These are phyloP conservation scores for Trametes sanguinea DNA, from an alignment of 768 basidiomycete species.

Conservation along the genomic window DNA sequence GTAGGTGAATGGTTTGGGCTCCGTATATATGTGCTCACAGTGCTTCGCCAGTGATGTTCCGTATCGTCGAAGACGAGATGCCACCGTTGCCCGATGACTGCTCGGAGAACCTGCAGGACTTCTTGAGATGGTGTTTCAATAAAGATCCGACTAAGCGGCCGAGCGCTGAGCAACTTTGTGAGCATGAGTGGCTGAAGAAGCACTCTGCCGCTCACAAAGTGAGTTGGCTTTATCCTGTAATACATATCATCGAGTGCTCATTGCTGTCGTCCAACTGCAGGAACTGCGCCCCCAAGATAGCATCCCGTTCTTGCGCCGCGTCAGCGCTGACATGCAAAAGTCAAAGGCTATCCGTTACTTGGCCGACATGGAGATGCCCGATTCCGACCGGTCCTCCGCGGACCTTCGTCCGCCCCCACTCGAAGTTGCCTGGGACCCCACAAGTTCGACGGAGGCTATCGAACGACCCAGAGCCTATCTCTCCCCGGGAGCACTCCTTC, in stretches of 20 bases:
- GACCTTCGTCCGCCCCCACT: slow-evolving; percentile 41
- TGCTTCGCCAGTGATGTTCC: slow-evolving; percentile 79
- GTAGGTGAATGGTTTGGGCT: slow-evolving; percentile 40
- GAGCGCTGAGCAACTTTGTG: slow-evolving; percentile 79
- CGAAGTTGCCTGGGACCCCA: slow-evolving; percentile 38
- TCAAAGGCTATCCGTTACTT: slow-evolving; percentile 60
- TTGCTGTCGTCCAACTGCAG: slow-evolving; percentile 35
- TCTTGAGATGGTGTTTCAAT: slow-evolving; percentile 84
- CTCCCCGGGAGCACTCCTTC: slow-evolving; percentile 76
- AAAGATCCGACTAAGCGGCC: slow-evolving; percentile 88
- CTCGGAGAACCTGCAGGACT: slow-evolving; percentile 76
- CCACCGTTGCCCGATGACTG: slow-evolving; percentile 84
- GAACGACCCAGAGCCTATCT: slow-evolving; percentile 49
- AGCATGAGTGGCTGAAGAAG: slow-evolving; percentile 88
- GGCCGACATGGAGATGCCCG: slow-evolving; percentile 46
- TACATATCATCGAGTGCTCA: slow-evolving; percentile 8
- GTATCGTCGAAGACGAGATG: slow-evolving; percentile 90
- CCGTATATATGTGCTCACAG: too few relatives aligned
- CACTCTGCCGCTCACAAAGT: slow-evolving; percentile 83
- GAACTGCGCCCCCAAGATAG: slow-evolving; percentile 91
- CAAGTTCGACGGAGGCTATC: slow-evolving; percentile 25
- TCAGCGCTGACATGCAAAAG: slow-evolving; percentile 84
- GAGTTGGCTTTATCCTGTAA: slow-evolving; percentile 20
- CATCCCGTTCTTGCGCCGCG: slow-evolving; percentile 90
- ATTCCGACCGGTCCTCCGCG: slow-evolving; percentile 40